phyloP scores from a whole-genome alignment of 1,284 basidiomycete species.

The Cutaneotrichosporon curvatum region DNA sequence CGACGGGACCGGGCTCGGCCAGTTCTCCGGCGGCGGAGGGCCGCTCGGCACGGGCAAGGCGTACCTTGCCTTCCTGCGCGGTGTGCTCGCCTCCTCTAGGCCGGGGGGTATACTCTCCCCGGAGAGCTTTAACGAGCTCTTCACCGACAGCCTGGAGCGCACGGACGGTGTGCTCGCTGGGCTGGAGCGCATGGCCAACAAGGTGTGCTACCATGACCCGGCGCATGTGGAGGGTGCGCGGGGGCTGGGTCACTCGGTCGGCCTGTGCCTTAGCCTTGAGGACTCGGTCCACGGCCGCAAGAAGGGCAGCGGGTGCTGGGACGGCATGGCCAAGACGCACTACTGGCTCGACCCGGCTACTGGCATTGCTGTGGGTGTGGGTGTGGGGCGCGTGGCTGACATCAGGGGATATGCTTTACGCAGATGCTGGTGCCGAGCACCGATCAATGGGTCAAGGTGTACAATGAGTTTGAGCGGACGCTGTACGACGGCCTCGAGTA shows the following conservation, averaged over 20 bases:
- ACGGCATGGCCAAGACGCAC: conserved; percentile 21
- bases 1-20: background rate
- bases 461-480: conserved; percentile 26
- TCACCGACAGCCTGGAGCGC: conserved; percentile 16
- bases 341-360: conserved; percentile 21
- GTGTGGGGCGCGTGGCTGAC: background rate
- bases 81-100: conserved; percentile 19
- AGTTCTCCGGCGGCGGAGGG: conserved; percentile 31
- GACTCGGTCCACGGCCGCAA: conserved; percentile 13
- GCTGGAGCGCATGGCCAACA: conserved; percentile 10
- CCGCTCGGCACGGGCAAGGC: conserved; percentile 30
- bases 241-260: conserved; percentile 12
- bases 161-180: conserved; percentile 1
- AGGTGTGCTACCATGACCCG: conserved; percentile 10
- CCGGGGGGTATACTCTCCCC: conserved; percentile 16
- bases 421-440: conserved; percentile 20
- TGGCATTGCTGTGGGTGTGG: no score
- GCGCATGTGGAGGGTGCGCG: conserved; percentile 8
- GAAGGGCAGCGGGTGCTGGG: conserved; percentile 23
- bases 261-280: conserved; percentile 5
- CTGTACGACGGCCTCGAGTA: conserved; percentile 28
- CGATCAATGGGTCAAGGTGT: conserved; percentile 21
- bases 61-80: conserved; percentile 29
- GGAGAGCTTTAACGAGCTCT: conserved; percentile 20
- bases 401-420: conserved; percentile 21